Base-by-base conservation (phyloP, 164 flowering plant genomes). In the Aristolochia californica region DNA sequence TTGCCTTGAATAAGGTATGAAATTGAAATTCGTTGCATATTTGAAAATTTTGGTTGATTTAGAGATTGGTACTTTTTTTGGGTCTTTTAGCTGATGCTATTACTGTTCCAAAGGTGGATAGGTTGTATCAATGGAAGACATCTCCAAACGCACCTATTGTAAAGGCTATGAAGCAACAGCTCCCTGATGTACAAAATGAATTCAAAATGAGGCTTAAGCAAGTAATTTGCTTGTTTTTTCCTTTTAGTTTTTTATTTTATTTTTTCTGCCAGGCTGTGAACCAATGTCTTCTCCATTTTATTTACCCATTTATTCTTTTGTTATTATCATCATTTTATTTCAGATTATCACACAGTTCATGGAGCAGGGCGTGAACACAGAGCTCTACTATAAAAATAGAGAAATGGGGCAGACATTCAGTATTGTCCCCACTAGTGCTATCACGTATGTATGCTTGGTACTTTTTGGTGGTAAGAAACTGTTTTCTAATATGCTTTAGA, bases 351-450 rank as follows among this genome's bases (percentile, higher is more conserved):
- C 84, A 5, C 83, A 89, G 70, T 83, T 93, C 71, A 81, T 77
- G 78, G 95, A 85, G 77, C 96, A 93, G 72, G 96, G 97, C 10
- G 48, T 93, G 53, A 93, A 93, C 69, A 87, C 97, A 28, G 95
- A 85, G 56, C 70, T 93, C 68, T 93, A 93, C 66, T 87, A 87
- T 67, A 93, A 82, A 70, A 93, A 93, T 72, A 85, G 66, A 72
- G 97, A 89, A 63, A 85, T 80, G 96, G 88, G 87, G 54, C 86
- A 89, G 67, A 84, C 91, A 55, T 85, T 62, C 72, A 93, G 82
- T 68, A 93, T 93, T 65, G 95, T 93, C 5, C 97, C 99, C 17
- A 93, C 99, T 10, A 93, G 96, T 78, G 99, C 99, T 47, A 78
- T 89, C 54, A 93, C 83, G 99, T 87, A 63, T 15, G n/a, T n/a